Evolutionary conservation across 148 eudicot genomes (phyloP).

Genomic region (Beta vulgaris): DNA sequence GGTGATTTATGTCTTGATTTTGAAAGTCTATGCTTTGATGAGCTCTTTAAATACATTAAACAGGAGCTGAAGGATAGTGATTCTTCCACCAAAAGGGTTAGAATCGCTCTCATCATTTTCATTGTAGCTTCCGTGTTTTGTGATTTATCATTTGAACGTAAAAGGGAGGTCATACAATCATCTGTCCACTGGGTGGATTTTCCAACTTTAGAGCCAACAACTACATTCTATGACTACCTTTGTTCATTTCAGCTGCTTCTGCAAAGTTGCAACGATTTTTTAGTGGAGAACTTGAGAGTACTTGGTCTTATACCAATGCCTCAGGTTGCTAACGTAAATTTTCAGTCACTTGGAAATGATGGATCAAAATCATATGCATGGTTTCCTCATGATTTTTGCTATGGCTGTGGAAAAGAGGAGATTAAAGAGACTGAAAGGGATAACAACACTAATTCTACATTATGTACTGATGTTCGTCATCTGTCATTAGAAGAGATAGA

Average conservation of each 20-base stretch:
- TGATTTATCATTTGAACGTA: conserved; percentile 55
- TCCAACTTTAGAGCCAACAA: conserved; percentile 51
- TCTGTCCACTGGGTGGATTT: conserved; percentile 53
- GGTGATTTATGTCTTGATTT: conserved; percentile 53
- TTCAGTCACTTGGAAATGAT: conserved; percentile 27
- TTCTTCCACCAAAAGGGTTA: conserved; percentile 27
- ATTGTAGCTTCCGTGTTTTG: conserved; percentile 53
- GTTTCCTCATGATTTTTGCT: conserved; percentile 56
- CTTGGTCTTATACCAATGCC: conserved; percentile 52
- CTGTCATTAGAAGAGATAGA: conserved; percentile 42
- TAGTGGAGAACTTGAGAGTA: conserved; percentile 43
- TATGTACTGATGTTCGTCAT: conserved; percentile 28
- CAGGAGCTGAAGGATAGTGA: conserved; percentile 23
- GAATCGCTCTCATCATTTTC: conserved; percentile 51
- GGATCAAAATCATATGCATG: conserved; percentile 34
- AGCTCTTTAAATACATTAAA: conserved; percentile 50
- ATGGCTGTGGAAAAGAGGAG: conserved; percentile 28
- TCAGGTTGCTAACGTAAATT: conserved; percentile 28
- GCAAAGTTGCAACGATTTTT: conserved; percentile 49
- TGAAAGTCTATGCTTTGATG: conserved; percentile 75
- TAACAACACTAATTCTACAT: conserved; percentile 16
- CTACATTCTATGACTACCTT: conserved; percentile 61
- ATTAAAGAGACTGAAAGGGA: conserved; percentile 29
- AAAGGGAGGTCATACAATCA: conserved; percentile 53
- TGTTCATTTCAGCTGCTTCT: conserved; percentile 63